Conservation (phyloP, 768 basidiomycete species). For the Mycena pura region DNA sequence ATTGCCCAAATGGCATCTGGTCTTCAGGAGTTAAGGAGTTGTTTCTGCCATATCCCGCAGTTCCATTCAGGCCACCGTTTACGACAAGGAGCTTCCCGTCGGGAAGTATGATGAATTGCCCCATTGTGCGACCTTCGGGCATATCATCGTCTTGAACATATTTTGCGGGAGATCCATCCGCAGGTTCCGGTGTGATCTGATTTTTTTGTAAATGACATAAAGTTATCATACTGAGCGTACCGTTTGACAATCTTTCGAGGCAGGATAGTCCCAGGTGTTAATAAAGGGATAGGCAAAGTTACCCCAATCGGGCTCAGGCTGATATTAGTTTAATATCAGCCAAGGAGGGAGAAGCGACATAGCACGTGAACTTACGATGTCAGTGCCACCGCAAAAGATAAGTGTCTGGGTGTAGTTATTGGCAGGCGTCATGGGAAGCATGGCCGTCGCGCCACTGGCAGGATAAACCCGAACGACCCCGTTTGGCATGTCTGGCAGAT, state of each 20-base stretch:
- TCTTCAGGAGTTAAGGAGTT: conserved; percentile 32
- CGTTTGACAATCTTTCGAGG: conserved; percentile 78
- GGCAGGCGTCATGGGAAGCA: conserved; percentile 90
- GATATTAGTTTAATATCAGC: no score
- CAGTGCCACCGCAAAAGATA: conserved; percentile 80
- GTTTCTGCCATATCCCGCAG: conserved; percentile 61
- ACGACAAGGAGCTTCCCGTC: conserved; percentile 81
- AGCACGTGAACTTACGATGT: background rate
- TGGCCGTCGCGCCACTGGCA: conserved; percentile 69
- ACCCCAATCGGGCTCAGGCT: conserved; percentile 73
- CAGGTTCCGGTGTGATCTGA: conserved; percentile 88
- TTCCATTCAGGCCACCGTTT: conserved; percentile 86
- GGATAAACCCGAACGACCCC: conserved; percentile 60
- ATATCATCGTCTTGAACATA: conserved; percentile 81
- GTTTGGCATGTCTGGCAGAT: conserved; percentile 75
- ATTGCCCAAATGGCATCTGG: conserved; percentile 73
- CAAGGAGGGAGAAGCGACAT: conserved; percentile 68
- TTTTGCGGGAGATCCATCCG: conserved; percentile 61
- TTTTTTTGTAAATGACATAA: no score
- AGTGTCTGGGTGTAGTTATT: conserved; percentile 88
- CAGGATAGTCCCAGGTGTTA: conserved; percentile 75
- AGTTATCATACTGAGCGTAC: no score
- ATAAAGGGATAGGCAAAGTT: conserved; percentile 76
- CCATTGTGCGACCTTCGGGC: conserved; percentile 86
- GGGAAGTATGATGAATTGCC: conserved; percentile 86